Conservation (phyloP, 108 stramenopile genomes). For the Cylindrotheca fusiformis region DNA sequence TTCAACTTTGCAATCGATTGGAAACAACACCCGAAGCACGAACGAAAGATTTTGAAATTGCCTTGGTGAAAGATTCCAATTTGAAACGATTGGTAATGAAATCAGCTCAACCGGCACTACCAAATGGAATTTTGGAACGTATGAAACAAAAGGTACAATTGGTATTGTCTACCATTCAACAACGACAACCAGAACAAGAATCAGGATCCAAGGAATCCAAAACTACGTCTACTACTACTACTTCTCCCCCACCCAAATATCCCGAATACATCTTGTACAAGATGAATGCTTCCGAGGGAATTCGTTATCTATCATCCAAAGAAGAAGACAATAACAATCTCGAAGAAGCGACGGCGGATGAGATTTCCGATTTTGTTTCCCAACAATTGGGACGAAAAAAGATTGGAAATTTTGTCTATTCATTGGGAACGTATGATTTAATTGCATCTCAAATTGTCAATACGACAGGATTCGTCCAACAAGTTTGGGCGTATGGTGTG, state of each 20-base stretch:
- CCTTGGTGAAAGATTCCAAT: slow-evolving; percentile 10
- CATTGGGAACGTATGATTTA: slow-evolving; percentile 15
- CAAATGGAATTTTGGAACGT: not conserved
- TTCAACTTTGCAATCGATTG: slow-evolving; percentile 15
- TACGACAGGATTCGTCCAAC: not conserved
- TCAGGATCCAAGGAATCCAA: too few relatives aligned
- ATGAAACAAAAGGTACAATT: not conserved
- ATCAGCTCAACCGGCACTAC: not conserved
- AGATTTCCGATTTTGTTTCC: not conserved
- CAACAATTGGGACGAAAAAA: not conserved
- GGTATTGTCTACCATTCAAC: too few relatives aligned
- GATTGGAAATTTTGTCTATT: slow-evolving; percentile 18
- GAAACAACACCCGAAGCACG: slow-evolving; percentile 10
- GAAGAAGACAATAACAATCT: not conserved
- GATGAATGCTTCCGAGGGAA: not conserved
- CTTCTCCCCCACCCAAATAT: not conserved
- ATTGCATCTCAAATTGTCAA: slow-evolving; percentile 14
- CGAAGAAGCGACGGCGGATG: slow-evolving; percentile 7
- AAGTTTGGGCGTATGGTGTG: slow-evolving; percentile 5
- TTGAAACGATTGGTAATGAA: slow-evolving; percentile 15
- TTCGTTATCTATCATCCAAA: not conserved
- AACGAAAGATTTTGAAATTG: slow-evolving; percentile 14
- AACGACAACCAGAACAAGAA: too few relatives aligned
- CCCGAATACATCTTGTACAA: slow-evolving; percentile 16
- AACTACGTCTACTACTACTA: not conserved